Evolutionary conservation across 2,329 filamentous ascomycete species (phyloP), one percentile per base, ranked within the genome.

Genomic region (Clonostachys sp.): DNA sequence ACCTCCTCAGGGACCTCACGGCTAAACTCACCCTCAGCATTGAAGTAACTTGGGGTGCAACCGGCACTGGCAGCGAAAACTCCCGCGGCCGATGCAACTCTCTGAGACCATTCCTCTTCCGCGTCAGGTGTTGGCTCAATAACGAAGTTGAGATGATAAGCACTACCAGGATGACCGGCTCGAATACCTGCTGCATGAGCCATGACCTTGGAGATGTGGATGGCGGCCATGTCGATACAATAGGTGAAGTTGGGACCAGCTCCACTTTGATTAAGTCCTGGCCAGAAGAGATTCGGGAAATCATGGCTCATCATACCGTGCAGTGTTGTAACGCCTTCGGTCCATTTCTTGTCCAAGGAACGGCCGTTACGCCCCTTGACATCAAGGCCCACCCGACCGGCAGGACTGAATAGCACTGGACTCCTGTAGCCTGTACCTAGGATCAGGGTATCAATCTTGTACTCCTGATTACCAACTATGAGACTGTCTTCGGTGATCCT

Each of bases 221-320:
- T 67, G n/a, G 76, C 77, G 33, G 56, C 57, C 35, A 75, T 62
- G 24, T 30, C 24, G 24, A 30, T 30, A 30, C 24, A 30, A 30
- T 30, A 30, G 5, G 24, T 30, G 24, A 30, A 30, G 5, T 30
- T 30, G 24, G 24, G 24, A 30, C 24, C 24, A 30, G 24, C 24
- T 30, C 24, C 24, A 1, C 53, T 45, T 57, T 80, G 76, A n/a
- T 58, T 48, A 1, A 66, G 54, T 12, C 70, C 70, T 0, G 68
- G 55, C 54, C 73, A 71, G 67, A 79, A 75, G 42, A 81, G 54
- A 52, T 83, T 83, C 2, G 80, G 79, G 50, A 82, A 83, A 0
- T 65, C 70, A 51, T 64, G 61, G 0, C 63, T 70, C 6, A 67
- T 58, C 6, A 75, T 59, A 10, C 78, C 80, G 57, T 83, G 79